Conservation (phyloP, 805 yeast species). For the Scheffersomyces coipomensis region DNA sequence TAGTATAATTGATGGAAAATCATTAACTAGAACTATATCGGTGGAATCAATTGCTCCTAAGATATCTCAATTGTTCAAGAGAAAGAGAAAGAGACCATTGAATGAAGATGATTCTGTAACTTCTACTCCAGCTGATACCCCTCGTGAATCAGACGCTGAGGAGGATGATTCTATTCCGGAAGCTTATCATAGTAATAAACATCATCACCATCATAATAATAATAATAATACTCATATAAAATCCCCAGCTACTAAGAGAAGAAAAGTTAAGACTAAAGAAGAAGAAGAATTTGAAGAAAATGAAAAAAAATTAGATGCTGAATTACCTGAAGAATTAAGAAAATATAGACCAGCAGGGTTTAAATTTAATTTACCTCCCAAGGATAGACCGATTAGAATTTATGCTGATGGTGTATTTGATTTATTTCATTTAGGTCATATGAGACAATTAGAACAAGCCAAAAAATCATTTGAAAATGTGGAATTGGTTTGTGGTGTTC, state of each 20-base stretch:
- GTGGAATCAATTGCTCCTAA: slow-evolving; percentile 41
- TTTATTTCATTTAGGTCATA: slow-evolving; percentile 93
- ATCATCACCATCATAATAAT: no score
- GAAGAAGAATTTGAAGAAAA: slow-evolving; percentile 35
- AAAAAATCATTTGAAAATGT: slow-evolving; percentile 88
- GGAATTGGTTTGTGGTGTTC: slow-evolving; percentile 84
- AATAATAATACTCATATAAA: not conserved
- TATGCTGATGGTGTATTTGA: slow-evolving; percentile 99
- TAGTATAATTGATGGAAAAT: not conserved
- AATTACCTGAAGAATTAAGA: slow-evolving; percentile 66
- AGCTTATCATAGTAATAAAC: not conserved
- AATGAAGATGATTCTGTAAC: slow-evolving; percentile 10
- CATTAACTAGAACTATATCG: slow-evolving; percentile 33
- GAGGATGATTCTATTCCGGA: slow-evolving; percentile 4
- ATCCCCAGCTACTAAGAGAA: slow-evolving; percentile 13
- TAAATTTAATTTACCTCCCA: slow-evolving; percentile 78
- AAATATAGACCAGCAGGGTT: slow-evolving; percentile 80
- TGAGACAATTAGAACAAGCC: slow-evolving; percentile 97
- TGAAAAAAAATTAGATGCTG: slow-evolving; percentile 62
- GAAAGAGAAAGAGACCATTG: slow-evolving; percentile 21
- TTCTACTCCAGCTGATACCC: slow-evolving; percentile 13
- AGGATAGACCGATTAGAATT: slow-evolving; percentile 82
- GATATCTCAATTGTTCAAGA: slow-evolving; percentile 29
- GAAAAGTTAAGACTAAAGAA: slow-evolving; percentile 23
- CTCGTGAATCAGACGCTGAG: slow-evolving; percentile 18